phyloP scores from a whole-genome alignment of 768 basidiomycete species.

The Leccinum incarnatum region DNA sequence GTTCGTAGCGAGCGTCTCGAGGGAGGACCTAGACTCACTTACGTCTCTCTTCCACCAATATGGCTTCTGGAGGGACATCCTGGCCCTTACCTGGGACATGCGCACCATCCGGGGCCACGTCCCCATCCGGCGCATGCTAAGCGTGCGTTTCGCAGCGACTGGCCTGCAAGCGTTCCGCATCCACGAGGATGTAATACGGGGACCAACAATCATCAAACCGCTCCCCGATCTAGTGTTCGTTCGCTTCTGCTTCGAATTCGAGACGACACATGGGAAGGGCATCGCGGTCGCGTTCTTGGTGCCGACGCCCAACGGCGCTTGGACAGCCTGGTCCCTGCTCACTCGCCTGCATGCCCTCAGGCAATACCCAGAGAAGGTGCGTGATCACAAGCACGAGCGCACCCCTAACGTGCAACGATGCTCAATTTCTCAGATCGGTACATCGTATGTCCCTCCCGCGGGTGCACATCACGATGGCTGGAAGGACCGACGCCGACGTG shows the following conservation, averaged over 20 bases:
- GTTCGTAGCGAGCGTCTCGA: conserved; percentile 10
- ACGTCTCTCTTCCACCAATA: conserved; percentile 21
- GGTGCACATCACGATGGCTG: conserved; percentile 44
- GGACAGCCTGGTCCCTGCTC: conserved; percentile 61
- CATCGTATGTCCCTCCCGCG: conserved; percentile 37
- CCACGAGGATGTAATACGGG: conserved; percentile 25
- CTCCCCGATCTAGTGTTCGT: conserved; percentile 58
- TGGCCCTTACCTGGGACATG: conserved; percentile 54
- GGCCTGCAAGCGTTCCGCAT: conserved; percentile 18
- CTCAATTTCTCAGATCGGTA: conserved; percentile 28
- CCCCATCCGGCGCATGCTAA: too few species aligned
- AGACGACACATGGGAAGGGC: conserved; percentile 43
- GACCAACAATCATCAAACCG: conserved; percentile 34
- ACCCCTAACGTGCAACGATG: background rate
- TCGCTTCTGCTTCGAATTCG: conserved; percentile 55
- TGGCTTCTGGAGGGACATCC: conserved; percentile 49
- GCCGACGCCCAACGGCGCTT: conserved; percentile 34
- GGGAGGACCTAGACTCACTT: background rate
- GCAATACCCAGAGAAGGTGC: conserved; percentile 44
- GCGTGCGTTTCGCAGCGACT: conserved; percentile 27
- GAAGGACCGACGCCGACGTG: conserved; percentile 42
- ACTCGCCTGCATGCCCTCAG: conserved; percentile 60
- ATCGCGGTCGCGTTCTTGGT: conserved; percentile 56
- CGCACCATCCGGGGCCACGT: conserved; percentile 42
- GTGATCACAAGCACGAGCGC: background rate